Conservation (phyloP, 2,329 filamentous ascomycete species). For the Arthroderma uncinatum region DNA sequence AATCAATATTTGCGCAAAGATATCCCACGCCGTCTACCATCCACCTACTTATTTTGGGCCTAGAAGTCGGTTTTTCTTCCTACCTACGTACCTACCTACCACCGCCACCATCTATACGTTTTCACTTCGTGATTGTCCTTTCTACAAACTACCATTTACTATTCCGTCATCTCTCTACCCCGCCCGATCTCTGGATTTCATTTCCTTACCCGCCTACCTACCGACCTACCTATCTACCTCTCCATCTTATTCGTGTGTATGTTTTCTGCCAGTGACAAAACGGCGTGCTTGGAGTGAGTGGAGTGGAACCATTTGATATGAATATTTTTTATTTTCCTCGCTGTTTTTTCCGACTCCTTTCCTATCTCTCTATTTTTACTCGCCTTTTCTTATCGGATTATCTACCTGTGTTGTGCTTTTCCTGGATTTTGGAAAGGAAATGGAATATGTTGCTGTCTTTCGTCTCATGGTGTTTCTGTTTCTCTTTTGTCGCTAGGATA, state of each 20-base stretch:
- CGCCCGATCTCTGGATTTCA: neutral
- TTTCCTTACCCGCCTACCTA: neutral
- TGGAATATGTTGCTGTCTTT: neutral
- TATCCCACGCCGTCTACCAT: neutral
- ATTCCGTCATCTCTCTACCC: neutral
- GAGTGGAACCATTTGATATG: neutral
- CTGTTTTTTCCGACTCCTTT: neutral
- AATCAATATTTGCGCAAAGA: neutral
- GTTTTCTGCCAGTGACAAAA: neutral
- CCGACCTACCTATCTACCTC: neutral
- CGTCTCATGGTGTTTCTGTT: neutral
- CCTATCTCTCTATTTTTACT: neutral
- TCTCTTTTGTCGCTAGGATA: neutral
- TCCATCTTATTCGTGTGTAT: neutral
- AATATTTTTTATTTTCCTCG: neutral
- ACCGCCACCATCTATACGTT: neutral
- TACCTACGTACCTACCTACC: neutral
- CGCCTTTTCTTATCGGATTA: neutral
- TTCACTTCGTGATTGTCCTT: constrained; percentile 4
- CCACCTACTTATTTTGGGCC: neutral
- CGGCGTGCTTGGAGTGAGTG: neutral
- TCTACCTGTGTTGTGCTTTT: constrained; percentile 1
- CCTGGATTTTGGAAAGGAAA: neutral
- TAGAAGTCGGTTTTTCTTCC: neutral
- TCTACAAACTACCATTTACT: constrained; percentile 2